phyloP scores from a whole-genome alignment of 257 asterid genomes.

The Solanum ossicruentum region DNA sequence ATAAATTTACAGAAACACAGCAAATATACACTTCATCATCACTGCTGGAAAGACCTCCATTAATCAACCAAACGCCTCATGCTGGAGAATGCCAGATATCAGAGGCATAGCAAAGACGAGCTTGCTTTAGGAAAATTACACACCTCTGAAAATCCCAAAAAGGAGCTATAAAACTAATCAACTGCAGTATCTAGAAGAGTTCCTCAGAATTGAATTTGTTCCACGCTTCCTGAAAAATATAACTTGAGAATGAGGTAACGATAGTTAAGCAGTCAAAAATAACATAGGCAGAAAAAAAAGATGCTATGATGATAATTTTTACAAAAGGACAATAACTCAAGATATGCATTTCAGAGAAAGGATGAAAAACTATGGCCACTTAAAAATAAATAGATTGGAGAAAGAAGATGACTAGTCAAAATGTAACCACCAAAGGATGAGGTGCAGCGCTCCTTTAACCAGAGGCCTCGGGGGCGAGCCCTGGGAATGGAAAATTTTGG shows the following conservation, averaged over 20 bases:
- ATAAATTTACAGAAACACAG: conserved; percentile 38
- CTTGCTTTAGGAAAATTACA: not conserved
- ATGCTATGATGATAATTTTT: not conserved
- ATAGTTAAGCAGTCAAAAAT: not conserved
- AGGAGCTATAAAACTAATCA: conserved; percentile 1
- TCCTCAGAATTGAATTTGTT: conserved; percentile 98
- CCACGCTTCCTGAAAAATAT: conserved; percentile 77
- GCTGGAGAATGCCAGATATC: conserved; percentile 12
- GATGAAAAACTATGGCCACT: not conserved
- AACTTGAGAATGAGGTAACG: not conserved
- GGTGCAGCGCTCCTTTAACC: too few species aligned
- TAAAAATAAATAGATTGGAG: not conserved
- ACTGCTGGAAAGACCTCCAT: conserved; percentile 5
- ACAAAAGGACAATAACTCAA: not conserved
- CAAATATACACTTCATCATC: conserved; percentile 16
- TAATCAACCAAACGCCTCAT: not conserved
- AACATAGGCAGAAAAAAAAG: not conserved
- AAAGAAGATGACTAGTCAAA: not conserved
- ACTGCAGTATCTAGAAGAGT: conserved; percentile 51
- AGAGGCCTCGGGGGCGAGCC: too few species aligned
- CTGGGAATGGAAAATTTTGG: too few species aligned
- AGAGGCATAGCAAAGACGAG: not conserved
- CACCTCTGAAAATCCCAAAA: conserved; percentile 10
- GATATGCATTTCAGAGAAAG: not conserved
- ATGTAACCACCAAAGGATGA: not conserved